These are phyloP conservation scores for Maudiozyma saulgeensis DNA, from an alignment of 805 yeast species.

Conservation along the genomic window DNA sequence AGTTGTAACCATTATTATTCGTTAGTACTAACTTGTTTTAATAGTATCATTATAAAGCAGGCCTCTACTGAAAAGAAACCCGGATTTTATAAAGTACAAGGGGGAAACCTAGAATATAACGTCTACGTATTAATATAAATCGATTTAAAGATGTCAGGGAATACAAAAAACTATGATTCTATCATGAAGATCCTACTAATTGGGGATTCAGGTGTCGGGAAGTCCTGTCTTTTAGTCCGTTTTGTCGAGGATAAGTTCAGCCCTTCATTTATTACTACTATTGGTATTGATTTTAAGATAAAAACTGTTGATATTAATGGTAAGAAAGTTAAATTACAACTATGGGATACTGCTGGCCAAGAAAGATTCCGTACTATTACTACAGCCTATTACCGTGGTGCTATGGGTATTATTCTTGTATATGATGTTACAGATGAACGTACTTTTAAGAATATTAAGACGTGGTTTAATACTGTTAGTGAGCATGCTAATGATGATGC, in stretches of 20 bases:
- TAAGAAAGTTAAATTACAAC: slow-evolving; percentile 83
- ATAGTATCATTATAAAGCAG: no score
- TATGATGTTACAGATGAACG: slow-evolving; percentile 82
- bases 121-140: not conserved
- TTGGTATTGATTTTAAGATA: slow-evolving; percentile 95
- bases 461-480: slow-evolving; percentile 91
- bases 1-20: no score
- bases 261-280: slow-evolving; percentile 91
- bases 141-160: slow-evolving; percentile 4
- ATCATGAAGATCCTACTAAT: slow-evolving; percentile 85
- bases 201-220: slow-evolving; percentile 88
- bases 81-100: no score
- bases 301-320: slow-evolving; percentile 91
- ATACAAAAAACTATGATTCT: slow-evolving; percentile 51
- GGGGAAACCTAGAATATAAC: not conserved
- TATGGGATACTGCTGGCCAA: slow-evolving; percentile 96
- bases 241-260: slow-evolving; percentile 94
- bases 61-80: no score
- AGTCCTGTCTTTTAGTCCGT: slow-evolving; percentile 80
- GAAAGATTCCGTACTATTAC: slow-evolving; percentile 90
- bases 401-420: slow-evolving; percentile 75
- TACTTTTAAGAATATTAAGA: slow-evolving; percentile 83
- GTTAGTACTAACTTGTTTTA: no score
- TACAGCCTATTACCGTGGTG: slow-evolving; percentile 84
- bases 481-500: slow-evolving; percentile 96